Conservation (phyloP, 495 filamentous ascomycete species). For the Neurospora hispaniola region DNA sequence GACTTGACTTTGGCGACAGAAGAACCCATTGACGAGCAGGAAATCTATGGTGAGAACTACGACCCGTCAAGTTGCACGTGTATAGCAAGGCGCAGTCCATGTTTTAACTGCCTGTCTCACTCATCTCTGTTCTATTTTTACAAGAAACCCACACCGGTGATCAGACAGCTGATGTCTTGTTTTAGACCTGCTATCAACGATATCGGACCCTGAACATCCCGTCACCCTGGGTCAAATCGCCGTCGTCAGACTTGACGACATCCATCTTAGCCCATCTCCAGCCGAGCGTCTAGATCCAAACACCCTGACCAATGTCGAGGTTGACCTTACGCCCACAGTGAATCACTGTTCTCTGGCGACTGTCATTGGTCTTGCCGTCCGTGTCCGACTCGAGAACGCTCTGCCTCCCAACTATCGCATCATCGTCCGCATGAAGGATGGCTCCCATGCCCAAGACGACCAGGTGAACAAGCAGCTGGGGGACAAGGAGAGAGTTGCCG, state of each 20-base stretch:
- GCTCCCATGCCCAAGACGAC: slow-evolving; percentile 86
- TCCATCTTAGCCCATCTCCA: slow-evolving; percentile 59
- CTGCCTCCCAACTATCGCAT: slow-evolving; percentile 88
- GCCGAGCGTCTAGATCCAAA: slow-evolving; percentile 36
- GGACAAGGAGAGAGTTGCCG: slow-evolving; percentile 93
- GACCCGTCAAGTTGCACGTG: not conserved
- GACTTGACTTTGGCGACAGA: slow-evolving; percentile 50
- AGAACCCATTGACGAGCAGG: slow-evolving; percentile 90
- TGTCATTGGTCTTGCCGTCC: slow-evolving; percentile 88
- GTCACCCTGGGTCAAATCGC: slow-evolving; percentile 84
- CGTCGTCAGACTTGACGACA: slow-evolving; percentile 89
- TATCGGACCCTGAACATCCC: slow-evolving; percentile 94
- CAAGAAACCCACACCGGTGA: slow-evolving; percentile 1
- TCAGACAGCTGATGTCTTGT: slow-evolving; percentile 30
- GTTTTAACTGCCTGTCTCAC: not conserved
- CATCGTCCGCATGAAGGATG: slow-evolving; percentile 89
- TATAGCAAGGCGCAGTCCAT: not conserved
- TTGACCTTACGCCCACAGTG: slow-evolving; percentile 90
- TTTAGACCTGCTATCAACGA: slow-evolving; percentile 81
- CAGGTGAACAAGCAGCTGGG: slow-evolving; percentile 92
- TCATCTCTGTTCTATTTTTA: slow-evolving; percentile 8
- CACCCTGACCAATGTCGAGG: slow-evolving; percentile 41
- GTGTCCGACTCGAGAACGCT: slow-evolving; percentile 80
- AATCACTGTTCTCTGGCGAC: slow-evolving; percentile 95
- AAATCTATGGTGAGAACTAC: slow-evolving; percentile 69